Conservation (phyloP, 495 filamentous ascomycete genomes). For the Penicillium mononematosum region DNA sequence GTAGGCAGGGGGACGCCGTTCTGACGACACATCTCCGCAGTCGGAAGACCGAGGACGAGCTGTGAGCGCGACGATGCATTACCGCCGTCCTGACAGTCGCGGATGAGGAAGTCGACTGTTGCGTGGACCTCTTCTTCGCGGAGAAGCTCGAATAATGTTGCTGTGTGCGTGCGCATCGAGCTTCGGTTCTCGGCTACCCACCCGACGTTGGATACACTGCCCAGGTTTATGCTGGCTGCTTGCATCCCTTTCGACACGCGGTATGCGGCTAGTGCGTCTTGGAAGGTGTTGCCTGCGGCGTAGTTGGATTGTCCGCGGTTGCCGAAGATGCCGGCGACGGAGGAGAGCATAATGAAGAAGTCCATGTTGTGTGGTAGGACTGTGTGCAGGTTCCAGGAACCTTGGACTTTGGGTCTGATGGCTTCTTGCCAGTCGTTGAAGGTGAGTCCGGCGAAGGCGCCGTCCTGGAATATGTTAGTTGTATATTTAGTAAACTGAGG, state of each 20-base stretch:
- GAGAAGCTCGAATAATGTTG: conserved; percentile 26
- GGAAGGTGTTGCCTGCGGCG: conserved; percentile 51
- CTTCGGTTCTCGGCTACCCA: conserved; percentile 46
- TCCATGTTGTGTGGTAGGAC: conserved; percentile 24
- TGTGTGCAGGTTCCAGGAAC: conserved; percentile 33
- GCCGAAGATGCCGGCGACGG: conserved; percentile 33
- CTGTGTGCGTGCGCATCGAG: conserved; percentile 17
- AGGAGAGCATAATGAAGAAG: conserved; percentile 42
- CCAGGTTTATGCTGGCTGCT: conserved; percentile 52
- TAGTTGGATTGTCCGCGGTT: conserved; percentile 56
- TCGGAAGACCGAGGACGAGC: conserved; percentile 28
- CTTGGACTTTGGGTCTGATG: conserved; percentile 25
- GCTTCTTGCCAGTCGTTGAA: conserved; percentile 28
- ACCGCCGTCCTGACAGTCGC: conserved; percentile 14
- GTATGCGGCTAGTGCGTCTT: conserved; percentile 40
- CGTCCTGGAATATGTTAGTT: conserved; percentile 29
- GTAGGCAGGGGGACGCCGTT: conserved; percentile 26
- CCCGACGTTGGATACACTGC: conserved; percentile 54
- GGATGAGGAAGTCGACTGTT: conserved; percentile 33
- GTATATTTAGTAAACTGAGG: background rate
- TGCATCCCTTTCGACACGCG: conserved; percentile 27
- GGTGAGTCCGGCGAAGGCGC: conserved; percentile 40
- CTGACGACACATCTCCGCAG: conserved; percentile 21
- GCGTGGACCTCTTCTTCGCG: conserved; percentile 31
- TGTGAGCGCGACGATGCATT: conserved; percentile 10